Conservation (phyloP, 305 asterid species). For the Nicotiana rustica region DNA sequence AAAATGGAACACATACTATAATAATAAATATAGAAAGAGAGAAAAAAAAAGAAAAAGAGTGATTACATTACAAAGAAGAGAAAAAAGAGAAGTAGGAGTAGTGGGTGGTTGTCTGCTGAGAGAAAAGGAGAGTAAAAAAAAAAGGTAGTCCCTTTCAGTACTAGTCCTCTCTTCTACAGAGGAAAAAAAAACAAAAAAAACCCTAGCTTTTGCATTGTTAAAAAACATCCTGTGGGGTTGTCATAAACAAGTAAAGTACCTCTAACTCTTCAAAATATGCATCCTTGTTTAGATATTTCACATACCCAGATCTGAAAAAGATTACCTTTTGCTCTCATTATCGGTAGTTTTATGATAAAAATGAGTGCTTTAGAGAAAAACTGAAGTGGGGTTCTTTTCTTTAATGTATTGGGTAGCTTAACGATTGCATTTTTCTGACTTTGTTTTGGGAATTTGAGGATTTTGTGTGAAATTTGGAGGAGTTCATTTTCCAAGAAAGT, state of each 20-base stretch:
- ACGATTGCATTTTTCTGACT: conserved; percentile 35
- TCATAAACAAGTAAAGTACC: conserved; percentile 37
- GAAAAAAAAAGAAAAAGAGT: conserved; percentile 26
- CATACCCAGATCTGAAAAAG: conserved; percentile 51
- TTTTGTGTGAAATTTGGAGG: conserved; percentile 20
- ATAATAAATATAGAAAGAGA: conserved; percentile 17
- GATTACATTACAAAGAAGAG: conserved; percentile 48
- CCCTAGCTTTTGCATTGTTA: conserved; percentile 61
- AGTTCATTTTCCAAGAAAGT: conserved; percentile 42
- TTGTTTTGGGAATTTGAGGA: conserved; percentile 28
- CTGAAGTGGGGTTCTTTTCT: conserved; percentile 35
- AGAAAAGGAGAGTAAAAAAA: conserved; percentile 33
- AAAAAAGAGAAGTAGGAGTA: conserved; percentile 37
- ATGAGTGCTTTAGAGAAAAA: conserved; percentile 35
- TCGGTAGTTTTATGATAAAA: conserved; percentile 37
- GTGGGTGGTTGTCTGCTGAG: conserved; percentile 37
- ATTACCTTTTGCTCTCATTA: conserved; percentile 36
- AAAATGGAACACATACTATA: conserved; percentile 30
- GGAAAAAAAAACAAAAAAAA: conserved; percentile 24
- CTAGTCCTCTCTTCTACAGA: conserved; percentile 39
- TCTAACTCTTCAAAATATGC: conserved; percentile 45
- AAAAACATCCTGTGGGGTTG: conserved; percentile 28
- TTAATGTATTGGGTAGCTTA: conserved; percentile 28
- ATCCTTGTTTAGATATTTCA: conserved; percentile 14
- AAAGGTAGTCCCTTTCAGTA: conserved; percentile 40